phyloP scores from a whole-genome alignment of 2,329 filamentous ascomycete genomes.

The Fusarium haematococcum region DNA sequence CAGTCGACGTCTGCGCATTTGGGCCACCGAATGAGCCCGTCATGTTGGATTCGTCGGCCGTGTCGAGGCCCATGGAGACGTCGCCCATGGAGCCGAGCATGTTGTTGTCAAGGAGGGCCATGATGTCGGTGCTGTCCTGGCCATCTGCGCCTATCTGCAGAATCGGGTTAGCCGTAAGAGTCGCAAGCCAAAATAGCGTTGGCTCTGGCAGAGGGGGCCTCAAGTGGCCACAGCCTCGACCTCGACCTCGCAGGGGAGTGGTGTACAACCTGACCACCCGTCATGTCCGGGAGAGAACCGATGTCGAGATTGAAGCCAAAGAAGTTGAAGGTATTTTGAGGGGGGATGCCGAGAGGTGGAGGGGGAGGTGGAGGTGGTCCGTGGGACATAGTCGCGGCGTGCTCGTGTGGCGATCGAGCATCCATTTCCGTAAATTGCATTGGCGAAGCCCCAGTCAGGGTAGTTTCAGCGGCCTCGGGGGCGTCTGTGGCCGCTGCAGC shows the following conservation, averaged over 20 bases:
- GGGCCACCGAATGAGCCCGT: conserved; percentile 35
- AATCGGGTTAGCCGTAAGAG: conserved; percentile 35
- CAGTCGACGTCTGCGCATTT: conserved; percentile 40
- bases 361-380: conserved; percentile 51
- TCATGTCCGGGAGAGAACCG: conserved; percentile 44
- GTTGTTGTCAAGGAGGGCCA: conserved; percentile 58
- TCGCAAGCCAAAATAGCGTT: conserved; percentile 32
- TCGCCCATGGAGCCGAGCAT: conserved; percentile 53
- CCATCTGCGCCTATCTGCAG: conserved; percentile 43
- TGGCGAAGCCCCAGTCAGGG: conserved; percentile 32
- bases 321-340: conserved; percentile 45
- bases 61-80: conserved; percentile 59
- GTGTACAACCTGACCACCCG: conserved; percentile 40
- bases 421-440: conserved; percentile 42
- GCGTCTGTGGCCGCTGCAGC: conserved; percentile 13
- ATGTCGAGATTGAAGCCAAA: conserved; percentile 52
- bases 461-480: conserved; percentile 21
- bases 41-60: conserved; percentile 46
- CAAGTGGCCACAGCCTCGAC: conserved; percentile 27
- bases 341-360: conserved; percentile 41
- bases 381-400: conserved; percentile 50
- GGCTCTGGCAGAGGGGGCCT: conserved; percentile 16
- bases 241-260: conserved; percentile 21
- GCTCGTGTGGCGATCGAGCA: conserved; percentile 38
- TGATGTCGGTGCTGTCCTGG: conserved; percentile 53